Base-by-base conservation (phyloP, 768 basidiomycete species). In the Terana coerulea region DNA sequence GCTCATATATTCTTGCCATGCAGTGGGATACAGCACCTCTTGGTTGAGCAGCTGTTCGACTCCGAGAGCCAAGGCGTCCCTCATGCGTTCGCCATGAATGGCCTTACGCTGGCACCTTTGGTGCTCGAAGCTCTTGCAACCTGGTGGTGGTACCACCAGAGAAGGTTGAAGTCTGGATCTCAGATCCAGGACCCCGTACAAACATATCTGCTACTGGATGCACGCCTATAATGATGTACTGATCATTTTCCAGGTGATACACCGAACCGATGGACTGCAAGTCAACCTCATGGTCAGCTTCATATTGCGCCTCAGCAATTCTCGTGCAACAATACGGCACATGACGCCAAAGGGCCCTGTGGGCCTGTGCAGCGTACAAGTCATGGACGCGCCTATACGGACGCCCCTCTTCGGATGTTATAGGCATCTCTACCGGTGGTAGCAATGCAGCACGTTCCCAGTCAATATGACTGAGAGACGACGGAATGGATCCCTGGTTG, bases 141-240 rank as follows among this genome's bases (percentile, higher is more conserved):
- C 26, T 35, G 42, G 11, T 8, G 15, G 4, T n/a, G 42, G 39
- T 44, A 52, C 41, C 41, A 52, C 17, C 21, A 29, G 3, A 33
- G 42, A 10, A 52, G 26, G 42, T 52, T 36, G 34, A 52, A 52
- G 24, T 35, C 21, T 9, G 42, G 24, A 33, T 44, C 26, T n/a
- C 31, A 4, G 30, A 29, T 14, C 14, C 5, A 12, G 3, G 4
- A 6, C 14, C 4, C 9, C 3, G 28, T 9, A 52, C 25, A 12
- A 33, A 4, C 9, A 52, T n/a, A 26, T 52, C 51, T 7, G 4
- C 28, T 3, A 44, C 33, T 22, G 24, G 42, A 3, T 25, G 17
- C 4, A 3, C 5, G 4, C 43, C 42, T 3, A 36, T 7, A 43
- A 52, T 52, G 10, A 31, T 9, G 30, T 44, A 31, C 21, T 46